Percentiles rank a stretch among this genome's conserved stretches.
These are phyloP conservation scores for Abortiporus biennis DNA, from an alignment of 1,284 basidiomycete genomes.

Conservation along the genomic window DNA sequence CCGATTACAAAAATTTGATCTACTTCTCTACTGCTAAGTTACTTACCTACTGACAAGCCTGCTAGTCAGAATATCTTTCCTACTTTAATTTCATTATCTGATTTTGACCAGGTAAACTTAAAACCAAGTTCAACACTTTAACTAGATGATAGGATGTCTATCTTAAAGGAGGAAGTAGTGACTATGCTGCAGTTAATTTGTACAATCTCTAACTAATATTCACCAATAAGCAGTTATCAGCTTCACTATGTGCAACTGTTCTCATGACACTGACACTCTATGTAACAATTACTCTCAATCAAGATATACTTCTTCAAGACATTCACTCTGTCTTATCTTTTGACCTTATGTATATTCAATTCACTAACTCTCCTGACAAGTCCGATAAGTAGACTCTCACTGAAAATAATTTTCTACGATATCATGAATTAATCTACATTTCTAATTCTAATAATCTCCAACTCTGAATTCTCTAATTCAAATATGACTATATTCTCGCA, in stretches of 20 bases:
- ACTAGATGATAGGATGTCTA: conserved; percentile 10
- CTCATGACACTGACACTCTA: conserved; percentile 12
- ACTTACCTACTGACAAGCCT: conserved; percentile 11
- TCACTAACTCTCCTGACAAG: neutral
- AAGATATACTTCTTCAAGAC: conserved; percentile 7
- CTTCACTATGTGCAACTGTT: conserved; percentile 14
- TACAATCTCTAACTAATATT: conserved; percentile 22
- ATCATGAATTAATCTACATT: conserved; percentile 10
- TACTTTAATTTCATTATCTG: conserved; percentile 11
- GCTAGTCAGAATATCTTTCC: conserved; percentile 13
- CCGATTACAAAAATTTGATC: conserved; percentile 26
- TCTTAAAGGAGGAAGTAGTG: conserved; percentile 15
- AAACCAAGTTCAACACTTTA: conserved; percentile 10
- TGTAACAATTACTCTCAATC: conserved; percentile 5
- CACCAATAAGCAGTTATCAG: conserved; percentile 15
- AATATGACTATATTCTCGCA: conserved; percentile 6
- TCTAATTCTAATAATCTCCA: conserved; percentile 7
- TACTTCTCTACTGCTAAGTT: conserved; percentile 14
- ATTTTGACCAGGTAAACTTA: conserved; percentile 9
- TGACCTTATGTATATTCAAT: neutral
- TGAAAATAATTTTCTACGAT: conserved; percentile 3
- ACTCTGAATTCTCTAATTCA: conserved; percentile 6
- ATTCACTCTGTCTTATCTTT: conserved; percentile 7
- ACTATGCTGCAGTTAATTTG: conserved; percentile 21
- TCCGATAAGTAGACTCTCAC: conserved; percentile 2